phyloP scores from a whole-genome alignment of 139 green algal genomes.

The Auxenochlorella protothecoides region DNA sequence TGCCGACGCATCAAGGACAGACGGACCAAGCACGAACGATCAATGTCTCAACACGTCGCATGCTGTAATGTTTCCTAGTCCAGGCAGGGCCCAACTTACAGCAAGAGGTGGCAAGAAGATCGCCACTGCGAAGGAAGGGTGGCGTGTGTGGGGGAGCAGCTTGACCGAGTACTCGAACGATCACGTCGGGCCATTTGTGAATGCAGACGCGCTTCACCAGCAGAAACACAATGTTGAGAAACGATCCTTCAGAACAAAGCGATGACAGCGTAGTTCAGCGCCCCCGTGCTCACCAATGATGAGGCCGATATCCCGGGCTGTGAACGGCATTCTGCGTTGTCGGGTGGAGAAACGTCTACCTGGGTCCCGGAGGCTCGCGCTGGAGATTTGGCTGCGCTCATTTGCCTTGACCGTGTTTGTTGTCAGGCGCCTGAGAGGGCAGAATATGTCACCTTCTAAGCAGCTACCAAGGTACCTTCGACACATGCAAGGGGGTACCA shows the following conservation, averaged over 20 bases:
- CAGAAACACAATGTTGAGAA: not conserved
- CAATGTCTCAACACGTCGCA: not conserved
- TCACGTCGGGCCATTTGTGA: not conserved
- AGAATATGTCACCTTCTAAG: too few relatives aligned
- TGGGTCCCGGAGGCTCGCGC: too few relatives aligned
- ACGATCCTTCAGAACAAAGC: not conserved
- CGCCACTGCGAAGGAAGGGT: conserved; percentile 7
- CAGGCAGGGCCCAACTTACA: not conserved
- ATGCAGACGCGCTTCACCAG: not conserved
- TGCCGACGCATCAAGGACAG: too few relatives aligned
- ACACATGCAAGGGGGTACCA: too few relatives aligned
- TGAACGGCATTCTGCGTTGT: not conserved
- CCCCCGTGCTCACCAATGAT: not conserved
- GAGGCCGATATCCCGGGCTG: not conserved
- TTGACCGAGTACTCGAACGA: not conserved
- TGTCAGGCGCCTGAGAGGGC: too few relatives aligned
- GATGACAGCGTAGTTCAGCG: not conserved
- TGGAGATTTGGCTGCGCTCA: too few relatives aligned
- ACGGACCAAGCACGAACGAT: not conserved
- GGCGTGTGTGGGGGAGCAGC: not conserved
- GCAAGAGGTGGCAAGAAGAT: conserved; percentile 18
- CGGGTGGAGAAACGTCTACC: too few relatives aligned
- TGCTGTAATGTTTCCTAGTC: not conserved
- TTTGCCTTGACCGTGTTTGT: too few relatives aligned
- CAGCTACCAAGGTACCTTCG: too few relatives aligned